Conservation (phyloP, 805 yeast species). For the Hanseniaspora vineae region DNA sequence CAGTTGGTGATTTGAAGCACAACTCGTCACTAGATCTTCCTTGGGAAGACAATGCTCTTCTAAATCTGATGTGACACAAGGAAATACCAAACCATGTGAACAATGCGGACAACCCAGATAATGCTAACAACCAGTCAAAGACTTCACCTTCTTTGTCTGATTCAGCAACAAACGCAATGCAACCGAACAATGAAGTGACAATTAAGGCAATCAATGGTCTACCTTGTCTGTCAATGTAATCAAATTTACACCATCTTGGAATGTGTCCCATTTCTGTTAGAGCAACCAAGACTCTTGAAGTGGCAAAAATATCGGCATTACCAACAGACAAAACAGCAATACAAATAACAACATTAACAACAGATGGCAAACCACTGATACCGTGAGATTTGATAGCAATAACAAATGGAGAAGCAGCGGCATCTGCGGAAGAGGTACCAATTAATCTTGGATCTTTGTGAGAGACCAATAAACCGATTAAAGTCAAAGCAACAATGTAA, state of each 20-base stretch:
- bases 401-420: conserved; percentile 62
- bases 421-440: conserved; percentile 37
- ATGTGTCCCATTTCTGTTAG: conserved; percentile 55
- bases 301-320: conserved; percentile 48
- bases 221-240: conserved; percentile 65
- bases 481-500: conserved; percentile 45
- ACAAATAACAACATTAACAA: conserved; percentile 56
- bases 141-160: conserved; percentile 33
- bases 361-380: conserved; percentile 47
- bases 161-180: conserved; percentile 44
- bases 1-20: conserved; percentile 48
- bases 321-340: conserved; percentile 60
- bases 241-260: conserved; percentile 40
- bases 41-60: conserved; percentile 42
- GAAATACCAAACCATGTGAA: conserved; percentile 46
- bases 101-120: conserved; percentile 39
- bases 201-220: conserved; percentile 62
- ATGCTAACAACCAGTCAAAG: conserved; percentile 42
- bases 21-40: conserved; percentile 51
- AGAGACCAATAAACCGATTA: conserved; percentile 59
- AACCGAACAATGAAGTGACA: conserved; percentile 38
- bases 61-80: conserved; percentile 37
- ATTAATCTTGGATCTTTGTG: conserved; percentile 36
- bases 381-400: conserved; percentile 56
- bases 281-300: conserved; percentile 56